Percentiles rank a stretch among this genome's conserved stretches.
Evolutionary conservation across 345 rosid genomes (phyloP).

Genomic region (Rhodamnia rubescens): DNA sequence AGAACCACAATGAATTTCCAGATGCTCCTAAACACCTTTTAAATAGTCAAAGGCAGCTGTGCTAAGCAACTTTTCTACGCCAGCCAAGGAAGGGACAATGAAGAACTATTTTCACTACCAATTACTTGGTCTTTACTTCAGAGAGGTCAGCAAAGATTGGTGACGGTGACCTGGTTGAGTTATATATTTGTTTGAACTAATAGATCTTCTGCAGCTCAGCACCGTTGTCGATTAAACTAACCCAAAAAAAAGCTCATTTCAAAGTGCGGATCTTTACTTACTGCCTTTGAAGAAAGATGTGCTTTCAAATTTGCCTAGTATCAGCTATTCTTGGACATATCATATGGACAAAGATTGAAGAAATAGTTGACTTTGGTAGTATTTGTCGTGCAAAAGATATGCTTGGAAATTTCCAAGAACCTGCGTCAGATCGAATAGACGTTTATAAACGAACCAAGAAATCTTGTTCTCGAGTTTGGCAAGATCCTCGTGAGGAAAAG

Average conservation of each 20-base stretch:
- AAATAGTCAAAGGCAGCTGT: background rate
- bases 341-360: background rate
- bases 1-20: background rate
- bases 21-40: background rate
- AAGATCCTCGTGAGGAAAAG: slow-evolving; percentile 56
- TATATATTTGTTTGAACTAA: background rate
- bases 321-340: background rate
- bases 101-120: background rate
- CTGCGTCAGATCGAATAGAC: slow-evolving; percentile 29
- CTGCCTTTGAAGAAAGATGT: background rate
- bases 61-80: background rate
- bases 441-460: slow-evolving; percentile 51
- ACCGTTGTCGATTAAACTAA: background rate
- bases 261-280: background rate
- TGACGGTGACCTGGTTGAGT: background rate
- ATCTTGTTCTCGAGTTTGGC: slow-evolving; percentile 45
- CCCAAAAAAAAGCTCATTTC: background rate
- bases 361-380: background rate
- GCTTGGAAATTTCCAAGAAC: background rate
- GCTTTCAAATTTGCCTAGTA: background rate
- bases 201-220: background rate
- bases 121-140: background rate
- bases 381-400: background rate
- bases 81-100: background rate
- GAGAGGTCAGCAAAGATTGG: background rate